These are phyloP conservation scores for Puccinia coronata DNA, from an alignment of 1,284 basidiomycete genomes.

Conservation along the genomic window DNA sequence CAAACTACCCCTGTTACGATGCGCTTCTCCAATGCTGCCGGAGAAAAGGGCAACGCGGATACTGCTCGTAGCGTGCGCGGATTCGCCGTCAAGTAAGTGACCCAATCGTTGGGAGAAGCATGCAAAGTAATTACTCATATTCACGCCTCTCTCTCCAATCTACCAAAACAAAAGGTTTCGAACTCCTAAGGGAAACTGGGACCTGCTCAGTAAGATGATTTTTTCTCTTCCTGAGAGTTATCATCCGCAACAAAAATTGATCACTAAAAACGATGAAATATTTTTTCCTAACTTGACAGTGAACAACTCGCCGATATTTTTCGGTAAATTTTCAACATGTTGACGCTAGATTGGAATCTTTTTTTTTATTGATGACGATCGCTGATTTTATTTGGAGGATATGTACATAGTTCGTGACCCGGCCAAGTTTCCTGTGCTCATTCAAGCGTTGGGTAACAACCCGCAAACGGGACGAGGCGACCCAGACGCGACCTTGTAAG, in stretches of 20 bases:
- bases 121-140: background rate
- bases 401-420: slow-evolving; percentile 59
- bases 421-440: slow-evolving; percentile 72
- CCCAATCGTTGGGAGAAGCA: no score
- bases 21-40: slow-evolving; percentile 63
- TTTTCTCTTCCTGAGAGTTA: no score
- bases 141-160: background rate
- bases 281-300: slow-evolving; percentile 30
- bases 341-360: no score
- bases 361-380: slow-evolving; percentile 62
- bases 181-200: slow-evolving; percentile 84
- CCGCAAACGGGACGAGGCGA: slow-evolving; percentile 85
- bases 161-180: slow-evolving; percentile 62
- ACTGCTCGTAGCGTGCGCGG: slow-evolving; percentile 89
- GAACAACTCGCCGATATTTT: slow-evolving; percentile 40
- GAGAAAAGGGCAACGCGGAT: slow-evolving; percentile 83
- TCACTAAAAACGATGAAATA: no score
- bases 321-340: slow-evolving; percentile 7
- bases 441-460: slow-evolving; percentile 90
- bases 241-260: no score
- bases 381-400: slow-evolving; percentile 56
- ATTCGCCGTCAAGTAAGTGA: slow-evolving; percentile 74
- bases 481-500: slow-evolving; percentile 75
- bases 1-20: slow-evolving; percentile 57
- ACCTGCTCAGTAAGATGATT: slow-evolving; percentile 66